Evolutionary conservation across 1,284 basidiomycete species (phyloP).

Genomic region (Boletus sp.): DNA sequence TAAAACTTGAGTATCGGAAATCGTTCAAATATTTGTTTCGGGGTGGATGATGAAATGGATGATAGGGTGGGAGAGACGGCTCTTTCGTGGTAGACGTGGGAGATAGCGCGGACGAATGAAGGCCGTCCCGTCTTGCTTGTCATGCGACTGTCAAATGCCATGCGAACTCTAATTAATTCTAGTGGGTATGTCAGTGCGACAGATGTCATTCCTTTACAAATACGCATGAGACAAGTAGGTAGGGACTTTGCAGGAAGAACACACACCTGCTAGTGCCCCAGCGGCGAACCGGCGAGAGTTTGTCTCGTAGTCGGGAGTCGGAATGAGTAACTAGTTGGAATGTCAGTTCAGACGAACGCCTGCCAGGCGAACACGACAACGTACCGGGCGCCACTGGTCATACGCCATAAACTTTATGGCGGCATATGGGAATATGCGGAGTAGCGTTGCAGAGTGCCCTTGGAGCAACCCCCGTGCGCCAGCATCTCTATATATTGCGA

Average conservation of each 20-base stretch:
- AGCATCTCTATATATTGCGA: conserved; percentile 69
- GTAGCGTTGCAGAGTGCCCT: conserved; percentile 89
- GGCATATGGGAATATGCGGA: conserved; percentile 88
- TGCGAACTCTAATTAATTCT: conserved; percentile 91
- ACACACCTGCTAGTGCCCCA: conserved; percentile 80
- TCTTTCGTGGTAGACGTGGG: conserved; percentile 70
- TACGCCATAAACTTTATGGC: conserved; percentile 98
- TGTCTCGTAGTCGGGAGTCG: conserved; percentile 75
- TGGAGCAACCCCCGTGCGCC: conserved; percentile 86
- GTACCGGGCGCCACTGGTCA: conserved; percentile 73
- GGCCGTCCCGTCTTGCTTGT: conserved; percentile 40
- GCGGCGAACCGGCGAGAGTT: conserved; percentile 82
- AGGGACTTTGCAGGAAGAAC: background rate
- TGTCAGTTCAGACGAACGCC: background rate
- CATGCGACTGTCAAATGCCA: conserved; percentile 82
- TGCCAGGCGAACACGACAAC: conserved; percentile 36
- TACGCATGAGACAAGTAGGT: background rate
- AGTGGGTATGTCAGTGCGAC: conserved; percentile 93
- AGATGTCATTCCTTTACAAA: conserved; percentile 71
- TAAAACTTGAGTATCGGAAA: conserved; percentile 89
- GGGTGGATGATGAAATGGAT: conserved; percentile 20
- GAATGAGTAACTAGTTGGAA: conserved; percentile 66
- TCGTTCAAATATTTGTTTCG: conserved; percentile 42
- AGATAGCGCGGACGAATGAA: conserved; percentile 59
- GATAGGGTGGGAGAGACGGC: conserved; percentile 31